Evolutionary conservation across 345 rosid species (phyloP).

Genomic region (Ceriops zippeliana): DNA sequence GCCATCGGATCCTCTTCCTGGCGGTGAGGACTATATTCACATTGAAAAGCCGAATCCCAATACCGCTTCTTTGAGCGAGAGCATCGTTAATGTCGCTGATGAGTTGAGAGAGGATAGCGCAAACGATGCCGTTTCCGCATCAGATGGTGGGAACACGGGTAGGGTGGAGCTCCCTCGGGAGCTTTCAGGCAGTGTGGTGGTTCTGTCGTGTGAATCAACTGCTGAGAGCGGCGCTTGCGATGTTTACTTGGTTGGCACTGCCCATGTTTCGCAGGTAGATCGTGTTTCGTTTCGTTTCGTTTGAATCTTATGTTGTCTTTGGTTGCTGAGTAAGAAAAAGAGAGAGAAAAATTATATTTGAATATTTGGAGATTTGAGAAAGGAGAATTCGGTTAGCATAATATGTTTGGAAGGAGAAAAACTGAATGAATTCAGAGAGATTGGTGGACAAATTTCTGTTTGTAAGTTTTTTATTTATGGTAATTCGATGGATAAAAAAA

Average conservation of each 20-base stretch:
- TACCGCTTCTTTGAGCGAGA: conserved; percentile 54
- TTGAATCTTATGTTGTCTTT: conserved; percentile 11
- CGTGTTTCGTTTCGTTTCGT: background rate
- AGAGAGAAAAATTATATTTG: background rate
- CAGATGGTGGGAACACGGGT: conserved; percentile 1
- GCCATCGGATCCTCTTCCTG: conserved; percentile 21
- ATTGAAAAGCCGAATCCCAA: conserved; percentile 58
- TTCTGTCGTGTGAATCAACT: conserved; percentile 69
- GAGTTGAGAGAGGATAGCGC: conserved; percentile 30
- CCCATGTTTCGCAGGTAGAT: conserved; percentile 85
- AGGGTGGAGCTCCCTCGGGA: conserved; percentile 58
- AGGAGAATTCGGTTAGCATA: background rate
- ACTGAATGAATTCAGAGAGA: too few species aligned
- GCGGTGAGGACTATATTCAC: conserved; percentile 66
- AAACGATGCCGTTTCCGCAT: background rate
- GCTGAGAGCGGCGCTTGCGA: conserved; percentile 72
- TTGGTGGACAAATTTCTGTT: too few species aligned
- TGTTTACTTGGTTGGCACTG: conserved; percentile 85
- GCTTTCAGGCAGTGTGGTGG: conserved; percentile 56
- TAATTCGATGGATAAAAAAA: too few species aligned
- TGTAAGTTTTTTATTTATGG: too few species aligned
- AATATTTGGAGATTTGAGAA: background rate
- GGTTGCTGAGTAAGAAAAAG: conserved; percentile 15
- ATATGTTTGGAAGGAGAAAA: too few species aligned
- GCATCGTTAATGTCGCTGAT: conserved; percentile 60